Percentiles rank a stretch among this genome's conserved stretches.
phyloP scores from a whole-genome alignment of 345 rosid genomes.

The Citropsis articulata region DNA sequence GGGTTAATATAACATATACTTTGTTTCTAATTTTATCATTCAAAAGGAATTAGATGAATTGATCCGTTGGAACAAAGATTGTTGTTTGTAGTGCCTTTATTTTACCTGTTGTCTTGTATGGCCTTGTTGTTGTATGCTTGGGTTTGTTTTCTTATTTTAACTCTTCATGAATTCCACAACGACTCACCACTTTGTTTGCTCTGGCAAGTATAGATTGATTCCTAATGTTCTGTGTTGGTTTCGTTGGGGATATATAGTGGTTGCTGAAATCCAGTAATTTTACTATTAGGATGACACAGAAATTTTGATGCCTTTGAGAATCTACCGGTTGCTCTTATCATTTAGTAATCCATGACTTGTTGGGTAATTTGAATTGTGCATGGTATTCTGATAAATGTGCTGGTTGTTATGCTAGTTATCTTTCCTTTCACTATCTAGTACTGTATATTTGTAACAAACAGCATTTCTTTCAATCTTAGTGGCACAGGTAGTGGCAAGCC shows the following conservation, averaged over 20 bases:
- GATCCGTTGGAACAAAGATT: neutral
- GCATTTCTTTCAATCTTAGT: slow-evolving; percentile 30
- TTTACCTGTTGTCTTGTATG: no score
- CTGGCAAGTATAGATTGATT: neutral
- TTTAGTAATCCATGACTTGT: neutral
- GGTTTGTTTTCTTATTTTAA: no score
- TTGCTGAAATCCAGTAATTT: neutral
- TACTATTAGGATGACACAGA: neutral
- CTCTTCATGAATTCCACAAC: no score
- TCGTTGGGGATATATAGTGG: neutral
- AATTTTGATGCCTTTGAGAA: neutral
- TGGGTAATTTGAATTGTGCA: neutral
- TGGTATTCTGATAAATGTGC: neutral
- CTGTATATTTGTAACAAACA: neutral
- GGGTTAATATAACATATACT: neutral
- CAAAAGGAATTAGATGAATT: neutral
- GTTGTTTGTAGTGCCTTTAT: no score
- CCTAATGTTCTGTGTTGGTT: neutral
- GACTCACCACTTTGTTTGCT: neutral
- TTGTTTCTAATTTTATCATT: neutral
- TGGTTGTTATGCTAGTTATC: neutral
- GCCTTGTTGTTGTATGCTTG: no score
- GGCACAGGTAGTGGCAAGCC: slow-evolving; percentile 81
- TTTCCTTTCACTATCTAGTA: neutral
- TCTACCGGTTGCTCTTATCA: neutral